Percentiles rank a stretch among this genome's conserved stretches.
Evolutionary conservation across 2,329 filamentous ascomycete species (phyloP).

Genomic region (Zasmidium citrigriseum): DNA sequence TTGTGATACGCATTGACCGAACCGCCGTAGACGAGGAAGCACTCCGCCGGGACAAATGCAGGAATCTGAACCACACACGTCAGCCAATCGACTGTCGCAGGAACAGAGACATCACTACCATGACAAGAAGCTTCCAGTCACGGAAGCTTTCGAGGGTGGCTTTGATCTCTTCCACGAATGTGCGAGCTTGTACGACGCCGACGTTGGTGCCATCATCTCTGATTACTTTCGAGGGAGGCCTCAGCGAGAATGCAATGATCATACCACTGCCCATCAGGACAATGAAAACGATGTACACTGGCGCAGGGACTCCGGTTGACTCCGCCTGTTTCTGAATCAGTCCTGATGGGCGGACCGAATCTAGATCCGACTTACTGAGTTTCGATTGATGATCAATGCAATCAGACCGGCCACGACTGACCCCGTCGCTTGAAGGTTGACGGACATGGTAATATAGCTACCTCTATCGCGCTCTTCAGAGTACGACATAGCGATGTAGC

Average conservation of each 20-base stretch:
- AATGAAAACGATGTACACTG: conserved; percentile 34
- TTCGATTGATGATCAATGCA: conserved; percentile 31
- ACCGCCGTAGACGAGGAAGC: conserved; percentile 38
- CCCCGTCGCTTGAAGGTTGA: conserved; percentile 36
- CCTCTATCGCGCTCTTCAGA: conserved; percentile 38
- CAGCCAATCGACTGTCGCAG: not conserved
- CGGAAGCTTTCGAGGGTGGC: conserved; percentile 31
- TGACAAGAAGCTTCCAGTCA: conserved; percentile 32
- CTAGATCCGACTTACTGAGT: conserved; percentile 14
- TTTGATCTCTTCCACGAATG: conserved; percentile 32
- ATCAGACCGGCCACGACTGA: conserved; percentile 32
- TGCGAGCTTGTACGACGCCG: conserved; percentile 29
- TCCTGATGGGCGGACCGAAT: conserved; percentile 18
- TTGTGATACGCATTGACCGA: conserved; percentile 37
- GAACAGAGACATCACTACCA: conserved; percentile 16
- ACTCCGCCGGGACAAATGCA: conserved; percentile 31
- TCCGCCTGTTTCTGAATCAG: conserved; percentile 1
- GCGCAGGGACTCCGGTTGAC: conserved; percentile 6
- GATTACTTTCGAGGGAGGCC: conserved; percentile 28
- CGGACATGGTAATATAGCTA: conserved; percentile 31
- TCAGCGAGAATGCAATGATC: conserved; percentile 18
- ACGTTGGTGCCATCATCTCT: conserved; percentile 33
- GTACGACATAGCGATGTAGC: conserved; percentile 37
- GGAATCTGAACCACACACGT: conserved; percentile 7
- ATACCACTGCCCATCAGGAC: conserved; percentile 24